Conservation (phyloP, 2,329 filamentous ascomycete genomes). For the Penicillium sp. region DNA sequence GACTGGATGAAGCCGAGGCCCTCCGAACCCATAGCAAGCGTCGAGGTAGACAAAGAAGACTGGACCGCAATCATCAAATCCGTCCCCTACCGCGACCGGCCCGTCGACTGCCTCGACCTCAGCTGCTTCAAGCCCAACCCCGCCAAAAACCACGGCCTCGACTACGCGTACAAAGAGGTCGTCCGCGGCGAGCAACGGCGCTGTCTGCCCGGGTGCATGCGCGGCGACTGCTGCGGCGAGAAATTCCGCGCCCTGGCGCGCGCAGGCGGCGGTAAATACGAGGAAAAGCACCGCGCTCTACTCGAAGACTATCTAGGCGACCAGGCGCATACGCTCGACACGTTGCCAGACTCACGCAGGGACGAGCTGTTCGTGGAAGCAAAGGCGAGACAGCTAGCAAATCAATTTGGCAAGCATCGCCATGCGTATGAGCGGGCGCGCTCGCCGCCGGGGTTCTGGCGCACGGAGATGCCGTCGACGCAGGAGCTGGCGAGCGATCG, state of each 20-base stretch:
- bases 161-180: slow-evolving; percentile 71
- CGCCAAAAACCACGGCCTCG: slow-evolving; percentile 62
- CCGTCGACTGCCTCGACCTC: slow-evolving; percentile 55
- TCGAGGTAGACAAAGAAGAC: not conserved
- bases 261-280: slow-evolving; percentile 26
- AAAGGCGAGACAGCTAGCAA: slow-evolving; percentile 67
- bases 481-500: slow-evolving; percentile 70
- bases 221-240: slow-evolving; percentile 71
- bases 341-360: slow-evolving; percentile 53
- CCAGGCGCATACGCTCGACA: slow-evolving; percentile 28
- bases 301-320: slow-evolving; percentile 55
- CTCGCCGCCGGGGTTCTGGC: slow-evolving; percentile 87
- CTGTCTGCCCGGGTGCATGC: slow-evolving; percentile 69
- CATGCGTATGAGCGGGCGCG: slow-evolving; percentile 66
- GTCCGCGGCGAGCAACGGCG: slow-evolving; percentile 67
- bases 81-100: slow-evolving; percentile 55
- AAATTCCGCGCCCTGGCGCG: slow-evolving; percentile 64
- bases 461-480: slow-evolving; percentile 81
- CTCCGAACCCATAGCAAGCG: too few species aligned
- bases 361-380: slow-evolving; percentile 70
- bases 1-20: not conserved
- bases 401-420: slow-evolving; percentile 72
- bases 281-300: slow-evolving; percentile 21
- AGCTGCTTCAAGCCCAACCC: slow-evolving; percentile 83
- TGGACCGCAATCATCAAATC: slow-evolving; percentile 24